Evolutionary conservation across 108 stramenopile genomes (phyloP).

Genomic region (Mediolabrus comicus): DNA sequence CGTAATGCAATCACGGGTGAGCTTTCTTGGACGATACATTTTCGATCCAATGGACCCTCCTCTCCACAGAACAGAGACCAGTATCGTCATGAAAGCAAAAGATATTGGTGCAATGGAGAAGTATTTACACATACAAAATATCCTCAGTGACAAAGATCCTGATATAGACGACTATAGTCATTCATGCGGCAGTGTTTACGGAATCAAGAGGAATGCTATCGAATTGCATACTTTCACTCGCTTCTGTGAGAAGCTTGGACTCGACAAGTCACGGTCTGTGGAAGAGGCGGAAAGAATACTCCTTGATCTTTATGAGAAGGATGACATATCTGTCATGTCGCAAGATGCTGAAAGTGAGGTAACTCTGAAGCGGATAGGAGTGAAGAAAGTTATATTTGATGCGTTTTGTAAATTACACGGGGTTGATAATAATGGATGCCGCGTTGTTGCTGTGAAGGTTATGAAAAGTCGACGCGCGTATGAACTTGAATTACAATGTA

Average conservation of each 20-base stretch:
- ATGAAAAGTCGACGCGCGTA: constrained; percentile 50
- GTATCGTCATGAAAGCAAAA: constrained; percentile 32
- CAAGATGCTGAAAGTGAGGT: constrained; percentile 2
- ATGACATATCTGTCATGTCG: constrained; percentile 1
- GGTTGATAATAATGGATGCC: constrained; percentile 24
- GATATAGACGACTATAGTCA: constrained; percentile 34
- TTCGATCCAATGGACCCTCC: constrained; percentile 11
- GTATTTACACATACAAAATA: constrained; percentile 18
- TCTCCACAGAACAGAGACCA: constrained; percentile 41
- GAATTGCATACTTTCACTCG: constrained; percentile 23
- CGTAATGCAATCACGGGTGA: constrained; percentile 24
- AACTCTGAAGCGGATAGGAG: constrained; percentile 11
- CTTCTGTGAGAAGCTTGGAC: constrained; percentile 29
- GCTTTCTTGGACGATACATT: constrained; percentile 44
- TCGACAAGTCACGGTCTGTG: constrained; percentile 10
- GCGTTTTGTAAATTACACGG: constrained; percentile 31
- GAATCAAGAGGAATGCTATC: constrained; percentile 10
- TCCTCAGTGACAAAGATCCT: constrained; percentile 14
- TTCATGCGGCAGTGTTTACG: constrained; percentile 11
- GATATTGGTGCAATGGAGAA: constrained; percentile 44
- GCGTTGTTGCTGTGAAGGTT: constrained; percentile 62
- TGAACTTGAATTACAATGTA: constrained; percentile 57
- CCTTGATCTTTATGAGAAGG: constrained; percentile 8
- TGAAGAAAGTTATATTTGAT: constrained; percentile 34
- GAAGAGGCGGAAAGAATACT: constrained; percentile 20